Evolutionary conservation across 176 grass and related monocot genomes (phyloP).

Genomic region (Elaeis guineensis): DNA sequence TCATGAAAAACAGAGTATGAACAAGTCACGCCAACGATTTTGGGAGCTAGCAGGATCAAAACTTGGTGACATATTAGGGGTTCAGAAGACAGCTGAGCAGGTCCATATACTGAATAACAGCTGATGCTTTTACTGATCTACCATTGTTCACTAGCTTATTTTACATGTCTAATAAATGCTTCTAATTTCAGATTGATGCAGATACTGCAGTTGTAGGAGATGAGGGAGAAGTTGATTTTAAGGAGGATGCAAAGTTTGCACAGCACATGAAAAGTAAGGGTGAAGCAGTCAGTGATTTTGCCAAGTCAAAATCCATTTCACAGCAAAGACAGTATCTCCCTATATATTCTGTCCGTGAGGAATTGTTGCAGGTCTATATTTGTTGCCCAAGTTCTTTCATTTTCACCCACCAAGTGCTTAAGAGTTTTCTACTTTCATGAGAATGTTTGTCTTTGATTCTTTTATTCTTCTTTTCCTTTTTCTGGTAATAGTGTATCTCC

Average conservation of each 20-base stretch:
- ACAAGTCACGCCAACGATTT: conserved; percentile 90
- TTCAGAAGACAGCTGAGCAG: conserved; percentile 90
- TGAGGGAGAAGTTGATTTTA: conserved; percentile 94
- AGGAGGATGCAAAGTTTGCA: conserved; percentile 90
- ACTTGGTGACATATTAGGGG: conserved; percentile 95
- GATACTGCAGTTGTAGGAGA: conserved; percentile 93
- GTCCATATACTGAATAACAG: conserved; percentile 2
- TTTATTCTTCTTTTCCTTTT: too few species aligned
- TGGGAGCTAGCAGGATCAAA: conserved; percentile 99
- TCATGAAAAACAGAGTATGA: conserved; percentile 96
- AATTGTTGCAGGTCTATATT: conserved; percentile 70
- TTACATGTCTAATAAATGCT: neutral
- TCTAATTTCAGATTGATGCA: conserved; percentile 68
- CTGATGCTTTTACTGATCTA: too few species aligned
- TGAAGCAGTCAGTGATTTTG: conserved; percentile 98
- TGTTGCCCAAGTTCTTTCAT: neutral
- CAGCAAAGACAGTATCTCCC: conserved; percentile 99
- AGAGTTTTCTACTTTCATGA: too few species aligned
- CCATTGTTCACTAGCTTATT: too few species aligned
- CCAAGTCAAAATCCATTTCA: conserved; percentile 84
- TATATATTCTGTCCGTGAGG: conserved; percentile 91
- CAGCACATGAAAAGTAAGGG: conserved; percentile 82
- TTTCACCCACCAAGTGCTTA: neutral
- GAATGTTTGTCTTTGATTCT: too few species aligned
- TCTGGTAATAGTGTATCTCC: too few species aligned